Evolutionary conservation across 1,284 basidiomycete genomes (phyloP), one percentile per base, ranked within the genome.

Genomic region (Acaromyces ingoldii): DNA sequence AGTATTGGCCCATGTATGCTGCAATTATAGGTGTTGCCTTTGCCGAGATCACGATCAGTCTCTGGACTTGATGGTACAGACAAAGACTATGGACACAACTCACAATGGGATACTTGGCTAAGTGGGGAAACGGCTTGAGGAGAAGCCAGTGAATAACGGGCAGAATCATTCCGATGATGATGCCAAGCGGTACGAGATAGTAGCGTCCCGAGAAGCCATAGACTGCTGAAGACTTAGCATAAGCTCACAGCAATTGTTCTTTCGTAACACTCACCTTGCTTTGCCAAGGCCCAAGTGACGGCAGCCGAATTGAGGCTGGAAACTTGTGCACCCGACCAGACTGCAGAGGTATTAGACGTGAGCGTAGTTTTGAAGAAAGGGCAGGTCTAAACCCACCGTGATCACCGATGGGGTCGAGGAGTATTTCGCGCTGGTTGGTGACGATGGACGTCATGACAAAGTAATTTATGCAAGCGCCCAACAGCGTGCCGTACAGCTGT

Each of bases 401-500:
- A 50, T 52, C 55, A 10, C 62, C 63, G 15, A 50, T 42, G 17
- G 57, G 54, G 5, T 63, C 61, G 41, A 62, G 53, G 26, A 67
- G 55, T 19, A 67, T 45, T 2, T 57, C 54, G 1, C 58, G 49
- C 34, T 67, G 41, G 29, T 42, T 43, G 9, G 31, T 22, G 2
- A 57, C 52, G 4, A 67, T 49, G 10, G 47, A 37, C 7, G 48
- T 30, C 51, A 62, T 57, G 34, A 67, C 54, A 4, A 54, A 31
- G 46, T 62, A 67, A 46, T 65, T 65, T 40, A 67, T 47, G 1
- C 49, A 34, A 0, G 53, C 58, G 6, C 63, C 65, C 17, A 67
- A 55, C 24, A 67, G 49, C 15, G 55, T 58, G 11, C 51, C 58
- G 19, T 57, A 54, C 1, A 62, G 45, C 39, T 67, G 65, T 5